A percentile compares a stretch with the other conserved stretches of the same genome.
Conservation (phyloP, 2,329 filamentous ascomycete species). For the Tolypocladium inflatum region DNA sequence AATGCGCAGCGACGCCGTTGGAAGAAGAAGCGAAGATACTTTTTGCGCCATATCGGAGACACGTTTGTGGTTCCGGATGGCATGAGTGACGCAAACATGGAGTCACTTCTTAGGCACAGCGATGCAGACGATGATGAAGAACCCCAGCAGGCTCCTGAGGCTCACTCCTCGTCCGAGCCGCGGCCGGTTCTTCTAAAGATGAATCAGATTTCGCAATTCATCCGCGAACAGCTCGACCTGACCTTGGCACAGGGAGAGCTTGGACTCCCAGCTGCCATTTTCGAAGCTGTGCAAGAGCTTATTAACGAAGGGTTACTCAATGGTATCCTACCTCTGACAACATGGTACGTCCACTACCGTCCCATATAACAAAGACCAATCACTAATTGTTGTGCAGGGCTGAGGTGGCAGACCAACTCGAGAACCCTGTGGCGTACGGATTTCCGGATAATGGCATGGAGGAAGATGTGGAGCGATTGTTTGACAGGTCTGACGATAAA, state of each 20-base stretch:
- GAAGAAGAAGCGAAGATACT: constrained; percentile 16
- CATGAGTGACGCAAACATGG: constrained; percentile 16
- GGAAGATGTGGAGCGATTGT: constrained; percentile 16
- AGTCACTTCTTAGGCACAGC: constrained; percentile 5
- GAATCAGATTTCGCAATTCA: constrained; percentile 9
- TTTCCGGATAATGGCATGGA: constrained; percentile 14
- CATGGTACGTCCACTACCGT: constrained; percentile 19
- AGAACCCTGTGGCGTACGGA: not conserved
- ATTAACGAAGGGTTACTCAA: constrained; percentile 14
- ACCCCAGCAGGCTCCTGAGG: not conserved
- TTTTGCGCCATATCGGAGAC: constrained; percentile 17
- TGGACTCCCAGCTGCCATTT: constrained; percentile 16
- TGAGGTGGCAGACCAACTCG: constrained; percentile 3
- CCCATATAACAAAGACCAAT: not conserved
- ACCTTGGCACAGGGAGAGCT: constrained; percentile 7
- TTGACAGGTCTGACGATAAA: constrained; percentile 15
- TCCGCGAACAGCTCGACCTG: constrained; percentile 10
- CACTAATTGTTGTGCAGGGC: not conserved
- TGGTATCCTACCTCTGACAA: constrained; percentile 18
- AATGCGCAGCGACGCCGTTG: constrained; percentile 14
- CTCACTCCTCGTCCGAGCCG: not conserved
- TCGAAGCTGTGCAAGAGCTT: constrained; percentile 14
- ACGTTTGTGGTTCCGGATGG: constrained; percentile 28
- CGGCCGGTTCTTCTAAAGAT: constrained; percentile 14
- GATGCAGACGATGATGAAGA: not conserved